Percentiles rank a stretch among this genome's conserved stretches.
Evolutionary conservation across 192 early-diverging fungal species (phyloP).

Genomic region (Geranomyces variabilis): DNA sequence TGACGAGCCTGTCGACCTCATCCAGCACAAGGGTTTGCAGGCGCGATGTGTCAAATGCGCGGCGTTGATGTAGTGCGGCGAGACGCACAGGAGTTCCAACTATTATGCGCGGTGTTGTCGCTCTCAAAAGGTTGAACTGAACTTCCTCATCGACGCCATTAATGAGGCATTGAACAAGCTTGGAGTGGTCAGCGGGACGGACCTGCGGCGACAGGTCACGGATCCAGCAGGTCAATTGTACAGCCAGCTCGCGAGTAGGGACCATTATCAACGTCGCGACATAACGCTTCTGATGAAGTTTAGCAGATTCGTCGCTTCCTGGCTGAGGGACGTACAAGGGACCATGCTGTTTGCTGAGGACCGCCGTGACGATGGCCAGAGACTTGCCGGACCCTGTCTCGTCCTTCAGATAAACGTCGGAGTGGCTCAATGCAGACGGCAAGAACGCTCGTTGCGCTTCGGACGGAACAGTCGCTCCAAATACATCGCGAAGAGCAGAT

Average conservation of each 20-base stretch:
- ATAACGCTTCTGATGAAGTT: constrained; percentile 32
- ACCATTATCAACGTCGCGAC: constrained; percentile 41
- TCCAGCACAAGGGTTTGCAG: constrained; percentile 52
- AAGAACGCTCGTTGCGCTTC: constrained; percentile 38
- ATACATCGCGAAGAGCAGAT: constrained; percentile 14
- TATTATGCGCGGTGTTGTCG: constrained; percentile 34
- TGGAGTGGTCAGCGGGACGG: constrained; percentile 8
- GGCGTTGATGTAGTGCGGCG: constrained; percentile 26
- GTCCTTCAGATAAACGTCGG: constrained; percentile 48
- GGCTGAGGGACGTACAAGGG: background rate
- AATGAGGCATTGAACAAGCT: constrained; percentile 47
- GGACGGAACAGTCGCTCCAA: constrained; percentile 18
- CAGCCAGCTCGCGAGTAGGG: constrained; percentile 51
- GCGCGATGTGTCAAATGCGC: constrained; percentile 32
- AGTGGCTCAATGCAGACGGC: constrained; percentile 42
- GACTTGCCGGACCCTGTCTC: constrained; percentile 53
- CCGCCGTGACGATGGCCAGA: constrained; percentile 41
- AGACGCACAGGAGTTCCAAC: constrained; percentile 53
- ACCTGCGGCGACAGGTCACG: constrained; percentile 15
- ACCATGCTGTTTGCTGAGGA: constrained; percentile 40
- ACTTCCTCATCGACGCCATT: constrained; percentile 28
- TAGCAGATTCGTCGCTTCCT: background rate
- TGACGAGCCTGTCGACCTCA: constrained; percentile 49
- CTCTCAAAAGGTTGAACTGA: constrained; percentile 33
- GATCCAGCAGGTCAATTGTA: constrained; percentile 41